Conservation (phyloP, 2,329 filamentous ascomycete species). For the Paraphaeosphaeria minitans region DNA sequence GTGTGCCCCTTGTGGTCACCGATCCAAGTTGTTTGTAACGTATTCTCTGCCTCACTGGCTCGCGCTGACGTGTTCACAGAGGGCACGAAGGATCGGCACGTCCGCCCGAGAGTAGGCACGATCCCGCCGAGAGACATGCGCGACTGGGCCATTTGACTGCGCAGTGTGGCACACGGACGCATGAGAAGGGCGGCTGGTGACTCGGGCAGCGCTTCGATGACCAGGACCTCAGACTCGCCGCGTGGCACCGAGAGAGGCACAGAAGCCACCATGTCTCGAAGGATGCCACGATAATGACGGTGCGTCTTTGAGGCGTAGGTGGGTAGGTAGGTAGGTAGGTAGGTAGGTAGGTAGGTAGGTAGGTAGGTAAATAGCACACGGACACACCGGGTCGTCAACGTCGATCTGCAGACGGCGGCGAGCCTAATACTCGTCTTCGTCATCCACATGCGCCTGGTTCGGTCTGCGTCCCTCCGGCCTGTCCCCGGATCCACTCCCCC, state of each 20-base stretch:
- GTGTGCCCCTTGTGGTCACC: background rate
- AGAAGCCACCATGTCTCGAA: background rate
- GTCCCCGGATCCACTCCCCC: background rate
- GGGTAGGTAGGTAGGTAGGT: too few species aligned
- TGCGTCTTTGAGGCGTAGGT: background rate
- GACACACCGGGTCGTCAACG: too few species aligned
- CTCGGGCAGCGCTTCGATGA: background rate
- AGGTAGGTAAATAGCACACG: too few species aligned
- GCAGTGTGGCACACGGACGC: background rate
- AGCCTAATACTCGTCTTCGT: constrained; percentile 9
- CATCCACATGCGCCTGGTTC: constrained; percentile 13
- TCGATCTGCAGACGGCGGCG: background rate
- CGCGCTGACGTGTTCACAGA: background rate
- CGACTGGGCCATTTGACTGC: background rate
- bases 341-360: too few species aligned
- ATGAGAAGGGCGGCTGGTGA: background rate
- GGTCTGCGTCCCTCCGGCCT: background rate
- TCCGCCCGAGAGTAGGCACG: background rate
- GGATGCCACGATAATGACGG: background rate
- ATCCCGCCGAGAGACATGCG: background rate
- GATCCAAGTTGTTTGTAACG: background rate
- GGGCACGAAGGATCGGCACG: background rate
- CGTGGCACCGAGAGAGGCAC: background rate
- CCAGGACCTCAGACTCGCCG: background rate
- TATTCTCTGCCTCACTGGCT: background rate